phyloP scores from a whole-genome alignment of 768 basidiomycete species.

The Russula vinacea region DNA sequence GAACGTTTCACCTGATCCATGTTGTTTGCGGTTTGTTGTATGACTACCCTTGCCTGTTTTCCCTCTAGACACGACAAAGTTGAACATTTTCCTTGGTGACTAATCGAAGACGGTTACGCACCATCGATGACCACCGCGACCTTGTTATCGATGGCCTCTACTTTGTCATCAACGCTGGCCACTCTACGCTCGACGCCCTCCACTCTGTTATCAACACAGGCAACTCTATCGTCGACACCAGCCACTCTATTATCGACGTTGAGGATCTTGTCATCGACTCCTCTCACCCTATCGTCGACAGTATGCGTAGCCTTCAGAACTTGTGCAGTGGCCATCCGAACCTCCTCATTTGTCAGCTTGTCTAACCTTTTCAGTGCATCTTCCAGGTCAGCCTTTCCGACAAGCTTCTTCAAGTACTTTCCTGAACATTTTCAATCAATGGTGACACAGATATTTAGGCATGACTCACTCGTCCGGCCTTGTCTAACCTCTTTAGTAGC shows the following conservation, averaged over 20 bases:
- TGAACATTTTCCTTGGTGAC: background rate
- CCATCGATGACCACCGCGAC: background rate
- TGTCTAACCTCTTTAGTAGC: background rate
- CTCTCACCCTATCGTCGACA: background rate
- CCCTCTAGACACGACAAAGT: background rate
- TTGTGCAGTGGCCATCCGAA: background rate
- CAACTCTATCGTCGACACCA: background rate
- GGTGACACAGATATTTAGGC: background rate
- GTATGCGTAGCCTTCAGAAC: background rate
- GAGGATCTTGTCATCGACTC: background rate
- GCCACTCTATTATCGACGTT: no score
- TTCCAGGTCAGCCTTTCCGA: background rate
- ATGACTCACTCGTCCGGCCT: background rate
- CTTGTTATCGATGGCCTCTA: background rate
- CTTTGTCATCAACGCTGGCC: background rate
- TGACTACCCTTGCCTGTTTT: background rate
- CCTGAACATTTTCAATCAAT: background rate
- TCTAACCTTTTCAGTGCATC: background rate
- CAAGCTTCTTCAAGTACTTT: background rate
- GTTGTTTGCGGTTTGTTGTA: background rate
- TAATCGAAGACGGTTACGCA: background rate
- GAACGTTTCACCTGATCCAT: conserved; percentile 1
- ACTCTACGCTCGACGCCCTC: background rate
- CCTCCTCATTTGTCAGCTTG: background rate
- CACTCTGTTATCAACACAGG: background rate